Conservation (phyloP, 345 rosid species). For the Corymbia maculata region DNA sequence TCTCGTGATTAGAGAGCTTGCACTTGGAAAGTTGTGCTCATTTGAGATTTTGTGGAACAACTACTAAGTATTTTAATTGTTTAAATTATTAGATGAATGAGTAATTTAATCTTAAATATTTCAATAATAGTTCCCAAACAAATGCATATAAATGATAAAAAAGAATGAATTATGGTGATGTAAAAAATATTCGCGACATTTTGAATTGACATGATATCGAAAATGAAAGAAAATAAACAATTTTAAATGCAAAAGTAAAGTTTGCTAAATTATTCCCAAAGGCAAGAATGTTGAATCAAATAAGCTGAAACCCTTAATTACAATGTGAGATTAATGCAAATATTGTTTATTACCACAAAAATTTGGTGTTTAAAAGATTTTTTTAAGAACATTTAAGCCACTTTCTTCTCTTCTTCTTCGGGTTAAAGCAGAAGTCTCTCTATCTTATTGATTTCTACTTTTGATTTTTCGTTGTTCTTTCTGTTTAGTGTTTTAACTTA, state of each 20-base stretch:
- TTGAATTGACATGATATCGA: background rate
- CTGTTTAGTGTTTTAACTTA: background rate
- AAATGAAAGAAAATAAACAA: background rate
- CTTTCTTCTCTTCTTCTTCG: background rate
- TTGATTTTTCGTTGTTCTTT: background rate
- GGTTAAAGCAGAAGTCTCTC: background rate
- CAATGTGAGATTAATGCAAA: background rate
- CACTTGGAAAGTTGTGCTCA: background rate
- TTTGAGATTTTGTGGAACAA: no score
- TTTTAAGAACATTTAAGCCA: background rate
- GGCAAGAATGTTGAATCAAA: background rate
- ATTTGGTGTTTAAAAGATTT: background rate
- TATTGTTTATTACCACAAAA: background rate
- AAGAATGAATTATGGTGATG: background rate
- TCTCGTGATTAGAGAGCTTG: background rate
- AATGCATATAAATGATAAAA: background rate
- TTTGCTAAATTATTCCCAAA: background rate
- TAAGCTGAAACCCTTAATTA: background rate
- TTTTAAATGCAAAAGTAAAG: background rate
- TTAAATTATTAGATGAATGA: background rate
- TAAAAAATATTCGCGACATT: background rate
- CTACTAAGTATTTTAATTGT: no score
- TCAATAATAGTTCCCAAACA: background rate
- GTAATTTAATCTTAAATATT: no score
- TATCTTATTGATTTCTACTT: background rate